Evolutionary conservation across 176 grass and related monocot species (phyloP), one percentile per base, ranked within the genome.

Genomic region (Oryza glaberrima): DNA sequence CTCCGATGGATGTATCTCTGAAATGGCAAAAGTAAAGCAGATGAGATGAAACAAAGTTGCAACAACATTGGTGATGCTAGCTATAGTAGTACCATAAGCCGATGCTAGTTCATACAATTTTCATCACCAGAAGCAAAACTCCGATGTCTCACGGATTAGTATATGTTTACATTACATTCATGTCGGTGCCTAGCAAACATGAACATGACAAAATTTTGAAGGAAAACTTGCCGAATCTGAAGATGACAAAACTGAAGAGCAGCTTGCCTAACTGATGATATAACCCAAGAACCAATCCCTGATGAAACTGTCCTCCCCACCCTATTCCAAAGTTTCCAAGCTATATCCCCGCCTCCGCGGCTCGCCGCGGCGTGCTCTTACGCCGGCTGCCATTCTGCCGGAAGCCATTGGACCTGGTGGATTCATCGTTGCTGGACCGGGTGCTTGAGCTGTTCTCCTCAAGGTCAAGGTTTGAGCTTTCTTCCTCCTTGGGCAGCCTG

Each of bases 301-400:
- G 20, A 63, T 63, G 20, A 63, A 63, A 63, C 4, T 23, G 58
- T 61, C 58, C 7, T 20, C 66, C 60, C 66, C 60, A 60, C 20
- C 66, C 41, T 44, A 85, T 69, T 67, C 72, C 56, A 82, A 82
- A 73, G 60, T 77, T 85, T 76, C 45, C 44, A 54, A 46, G 5
- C 85, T 94, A 91, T 9, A 92, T 15, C 69, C 93, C 90, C 2
- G 90, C 93, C 89, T 92, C 88, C 0, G 90, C 90, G 3, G 90
- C 93, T 38, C 90, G 88, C 34, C 88, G 88, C 0, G 93, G 93
- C 34, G 86, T 95, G 80, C 85, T 90, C 85, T 95, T 95, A 67
- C 90, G 74, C 71, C 93, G 88, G 68, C 88, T 92, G 17, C 93
- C 83, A 5, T 80, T 88, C 32, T 82, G 88, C 48, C 93, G 88